phyloP scores from a whole-genome alignment of 768 basidiomycete genomes.

The Hygrocybe punicea region DNA sequence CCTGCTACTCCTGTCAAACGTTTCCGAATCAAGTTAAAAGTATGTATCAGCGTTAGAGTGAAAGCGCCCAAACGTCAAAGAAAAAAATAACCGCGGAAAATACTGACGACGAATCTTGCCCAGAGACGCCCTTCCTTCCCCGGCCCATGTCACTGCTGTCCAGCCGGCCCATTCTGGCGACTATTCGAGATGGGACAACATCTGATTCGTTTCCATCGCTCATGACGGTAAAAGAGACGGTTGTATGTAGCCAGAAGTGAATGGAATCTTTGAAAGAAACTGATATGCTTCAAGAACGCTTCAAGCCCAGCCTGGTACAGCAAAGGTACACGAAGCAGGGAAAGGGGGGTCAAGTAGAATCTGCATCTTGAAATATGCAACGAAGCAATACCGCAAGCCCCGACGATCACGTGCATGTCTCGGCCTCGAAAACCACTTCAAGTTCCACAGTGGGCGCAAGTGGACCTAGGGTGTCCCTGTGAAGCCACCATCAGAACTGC shows the following conservation, averaged over 20 bases:
- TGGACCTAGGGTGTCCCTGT: too few relatives aligned
- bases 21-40: background rate
- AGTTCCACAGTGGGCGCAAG: too few relatives aligned
- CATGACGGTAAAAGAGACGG: background rate
- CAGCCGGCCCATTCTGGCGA: slow-evolving; percentile 21
- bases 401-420: too few relatives aligned
- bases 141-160: slow-evolving; percentile 11
- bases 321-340: too few relatives aligned
- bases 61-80: background rate
- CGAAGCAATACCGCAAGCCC: too few relatives aligned
- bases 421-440: too few relatives aligned
- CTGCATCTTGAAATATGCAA: too few relatives aligned
- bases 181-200: background rate
- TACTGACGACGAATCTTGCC: slow-evolving; percentile 40
- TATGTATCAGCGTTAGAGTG: too few relatives aligned
- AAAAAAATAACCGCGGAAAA: background rate
- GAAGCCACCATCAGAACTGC: too few relatives aligned
- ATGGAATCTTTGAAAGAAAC: background rate
- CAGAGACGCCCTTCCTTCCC: slow-evolving; percentile 33
- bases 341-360: too few relatives aligned
- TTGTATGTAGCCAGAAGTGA: background rate
- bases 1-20: slow-evolving; percentile 48
- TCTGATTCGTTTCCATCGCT: slow-evolving; percentile 3
- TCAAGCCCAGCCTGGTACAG: too few relatives aligned
- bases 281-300: background rate